A percentile compares a stretch with the other conserved stretches of the same genome.
Conservation (phyloP, 129 eudicot genomes). For the Pseudognaphalium luteoalbum region DNA sequence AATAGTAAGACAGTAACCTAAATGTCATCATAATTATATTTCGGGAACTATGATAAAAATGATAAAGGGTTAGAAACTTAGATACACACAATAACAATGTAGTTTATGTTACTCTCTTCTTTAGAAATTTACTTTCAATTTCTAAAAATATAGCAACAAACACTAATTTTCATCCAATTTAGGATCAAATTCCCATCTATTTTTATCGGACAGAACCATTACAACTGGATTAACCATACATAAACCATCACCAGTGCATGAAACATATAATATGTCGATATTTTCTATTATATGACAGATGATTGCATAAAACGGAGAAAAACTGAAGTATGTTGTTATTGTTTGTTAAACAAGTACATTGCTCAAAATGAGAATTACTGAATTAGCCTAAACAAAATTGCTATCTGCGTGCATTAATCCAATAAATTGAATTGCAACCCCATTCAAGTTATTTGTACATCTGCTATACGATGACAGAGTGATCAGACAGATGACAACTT, state of each 20-base stretch:
- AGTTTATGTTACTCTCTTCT: neutral
- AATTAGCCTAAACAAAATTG: neutral
- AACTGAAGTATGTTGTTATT: neutral
- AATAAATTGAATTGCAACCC: neutral
- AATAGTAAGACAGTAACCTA: neutral
- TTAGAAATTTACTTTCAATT: neutral
- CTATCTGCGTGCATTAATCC: neutral
- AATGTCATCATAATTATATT: neutral
- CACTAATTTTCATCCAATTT: neutral
- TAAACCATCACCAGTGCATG: neutral
- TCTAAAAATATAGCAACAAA: neutral
- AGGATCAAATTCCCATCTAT: neutral
- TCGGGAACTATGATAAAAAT: neutral
- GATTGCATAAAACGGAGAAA: neutral
- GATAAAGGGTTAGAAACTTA: neutral
- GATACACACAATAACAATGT: neutral
- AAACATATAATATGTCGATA: neutral
- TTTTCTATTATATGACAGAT: neutral
- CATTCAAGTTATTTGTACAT: neutral
- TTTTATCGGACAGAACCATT: neutral
- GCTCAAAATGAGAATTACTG: neutral
- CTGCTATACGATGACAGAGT: slow-evolving; percentile 9
- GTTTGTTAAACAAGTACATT: neutral
- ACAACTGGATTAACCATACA: neutral
- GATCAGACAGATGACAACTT: neutral